Evolutionary conservation across 2,329 filamentous ascomycete genomes (phyloP), one percentile per base, ranked within the genome.

Genomic region (Sclerotiophoma versabilis): DNA sequence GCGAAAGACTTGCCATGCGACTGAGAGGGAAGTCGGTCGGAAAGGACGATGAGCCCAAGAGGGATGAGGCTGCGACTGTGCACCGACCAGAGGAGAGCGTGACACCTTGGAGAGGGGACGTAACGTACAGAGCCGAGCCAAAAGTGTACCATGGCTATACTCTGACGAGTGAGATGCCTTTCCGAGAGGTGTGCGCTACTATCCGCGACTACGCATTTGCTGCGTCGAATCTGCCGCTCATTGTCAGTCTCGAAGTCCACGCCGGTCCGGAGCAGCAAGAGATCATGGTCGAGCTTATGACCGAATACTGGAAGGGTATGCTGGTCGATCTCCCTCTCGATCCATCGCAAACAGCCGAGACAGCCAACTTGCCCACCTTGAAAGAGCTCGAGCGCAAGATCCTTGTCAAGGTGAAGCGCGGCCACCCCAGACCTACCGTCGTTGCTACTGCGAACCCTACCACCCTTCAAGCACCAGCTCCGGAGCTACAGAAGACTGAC

Each of bases 261-360:
- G 89, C 92, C 12, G 85, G 88, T 57, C 79, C 83, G 1, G 86
- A 90, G 47, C 93, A 98, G 74, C 95, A 99, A 74, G 87, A 92
- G 60, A 83, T 90, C 44, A 97, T 98, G 91, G 93, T 96, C 10
- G 84, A 90, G 50, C 96, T 98, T 59, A 97, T 99, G 89, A 87
- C 87, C 61, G 87, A 96, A 63, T 89, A 91, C 60, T 99, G 93
- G 92, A 84, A 83, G 33, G 87, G 84, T 0, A 77, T 89, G 65
- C 80, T 98, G 5, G 80, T 97, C 10, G 87, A 91, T 77, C 30
- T 81, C 77, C 85, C 72, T 6, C 55, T 70, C 7, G 68, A 72
- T 39, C 64, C 74, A 10, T 54, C 60, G 0, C 59, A 67, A 22
- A 39, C 55, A 8, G 55, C 70, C 80, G 86, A 79, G 8, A 64